These are phyloP conservation scores for Trametopsis cervina DNA, from an alignment of 768 basidiomycete species.

Conservation along the genomic window DNA sequence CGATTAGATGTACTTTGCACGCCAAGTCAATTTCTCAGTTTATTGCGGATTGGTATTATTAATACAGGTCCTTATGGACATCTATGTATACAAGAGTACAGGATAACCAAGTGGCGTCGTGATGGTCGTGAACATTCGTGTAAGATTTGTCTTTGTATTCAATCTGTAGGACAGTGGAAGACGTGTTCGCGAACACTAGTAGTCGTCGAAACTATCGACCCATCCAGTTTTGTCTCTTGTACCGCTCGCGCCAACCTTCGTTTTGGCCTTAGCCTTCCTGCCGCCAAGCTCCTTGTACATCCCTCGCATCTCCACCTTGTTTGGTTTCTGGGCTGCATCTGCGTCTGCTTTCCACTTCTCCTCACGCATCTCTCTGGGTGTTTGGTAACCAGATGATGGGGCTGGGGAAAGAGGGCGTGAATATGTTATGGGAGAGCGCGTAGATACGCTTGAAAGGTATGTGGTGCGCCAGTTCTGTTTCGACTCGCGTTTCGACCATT, in stretches of 20 bases:
- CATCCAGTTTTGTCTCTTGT: constrained; percentile 78
- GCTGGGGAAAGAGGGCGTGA: constrained; percentile 44
- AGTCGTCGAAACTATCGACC: constrained; percentile 28
- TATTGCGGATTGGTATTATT: no score
- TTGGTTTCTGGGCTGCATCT: constrained; percentile 45
- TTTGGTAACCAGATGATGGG: constrained; percentile 56
- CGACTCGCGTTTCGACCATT: constrained; percentile 92
- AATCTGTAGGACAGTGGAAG: no score
- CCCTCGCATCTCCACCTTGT: constrained; percentile 82
- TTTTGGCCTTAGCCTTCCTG: constrained; percentile 70
- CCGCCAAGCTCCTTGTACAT: constrained; percentile 90
- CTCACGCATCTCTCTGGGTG: constrained; percentile 71
- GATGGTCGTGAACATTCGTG: no score
- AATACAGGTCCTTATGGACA: no score
- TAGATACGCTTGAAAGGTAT: constrained; percentile 33
- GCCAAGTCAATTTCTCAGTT: no score
- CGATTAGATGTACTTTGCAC: no score
- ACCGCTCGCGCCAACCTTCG: constrained; percentile 59
- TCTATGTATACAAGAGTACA: no score
- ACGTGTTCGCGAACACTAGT: no score
- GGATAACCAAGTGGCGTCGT: no score
- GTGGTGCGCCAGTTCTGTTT: constrained; percentile 82
- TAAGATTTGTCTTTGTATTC: no score
- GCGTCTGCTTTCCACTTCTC: constrained; percentile 64
- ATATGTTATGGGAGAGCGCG: constrained; percentile 31